These are phyloP conservation scores for Verbascum thapsus DNA, from an alignment of 257 asterid genomes.

Conservation along the genomic window DNA sequence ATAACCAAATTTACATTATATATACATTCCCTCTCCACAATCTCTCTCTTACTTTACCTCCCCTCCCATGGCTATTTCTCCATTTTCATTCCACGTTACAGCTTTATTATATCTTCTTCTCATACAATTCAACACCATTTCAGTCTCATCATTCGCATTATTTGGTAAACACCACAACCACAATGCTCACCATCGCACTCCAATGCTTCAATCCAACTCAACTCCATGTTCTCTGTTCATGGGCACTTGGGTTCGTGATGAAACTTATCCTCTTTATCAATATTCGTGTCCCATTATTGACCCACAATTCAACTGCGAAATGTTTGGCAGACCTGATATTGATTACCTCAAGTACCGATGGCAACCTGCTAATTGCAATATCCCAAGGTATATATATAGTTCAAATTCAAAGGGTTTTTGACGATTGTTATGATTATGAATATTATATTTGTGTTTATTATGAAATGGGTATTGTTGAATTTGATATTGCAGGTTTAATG, in stretches of 20 bases:
- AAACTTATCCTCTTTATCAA: constrained; percentile 61
- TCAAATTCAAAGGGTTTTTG: no score
- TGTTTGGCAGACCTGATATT: constrained; percentile 89
- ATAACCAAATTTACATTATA: neutral
- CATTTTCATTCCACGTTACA: constrained; percentile 33
- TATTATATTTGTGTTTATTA: no score
- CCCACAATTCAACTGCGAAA: constrained; percentile 73
- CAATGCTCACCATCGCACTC: constrained; percentile 41
- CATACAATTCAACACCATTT: constrained; percentile 23
- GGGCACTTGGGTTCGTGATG: constrained; percentile 84
- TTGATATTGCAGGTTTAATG: constrained; percentile 43
- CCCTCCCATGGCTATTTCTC: constrained; percentile 48
- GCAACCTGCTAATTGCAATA: constrained; percentile 80
- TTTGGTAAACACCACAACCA: constrained; percentile 43
- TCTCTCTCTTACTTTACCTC: constrained; percentile 24
- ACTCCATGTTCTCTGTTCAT: constrained; percentile 63
- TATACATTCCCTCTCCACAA: neutral
- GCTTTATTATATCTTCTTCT: constrained; percentile 34
- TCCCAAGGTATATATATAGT: no score
- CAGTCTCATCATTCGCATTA: constrained; percentile 52
- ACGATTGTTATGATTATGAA: no score
- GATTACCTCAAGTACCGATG: constrained; percentile 85
- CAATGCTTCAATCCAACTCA: constrained; percentile 54
- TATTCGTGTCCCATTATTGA: constrained; percentile 73
- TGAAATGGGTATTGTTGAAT: neutral